Conservation (phyloP, 1,284 basidiomycete genomes). For the Malassezia globosa region DNA sequence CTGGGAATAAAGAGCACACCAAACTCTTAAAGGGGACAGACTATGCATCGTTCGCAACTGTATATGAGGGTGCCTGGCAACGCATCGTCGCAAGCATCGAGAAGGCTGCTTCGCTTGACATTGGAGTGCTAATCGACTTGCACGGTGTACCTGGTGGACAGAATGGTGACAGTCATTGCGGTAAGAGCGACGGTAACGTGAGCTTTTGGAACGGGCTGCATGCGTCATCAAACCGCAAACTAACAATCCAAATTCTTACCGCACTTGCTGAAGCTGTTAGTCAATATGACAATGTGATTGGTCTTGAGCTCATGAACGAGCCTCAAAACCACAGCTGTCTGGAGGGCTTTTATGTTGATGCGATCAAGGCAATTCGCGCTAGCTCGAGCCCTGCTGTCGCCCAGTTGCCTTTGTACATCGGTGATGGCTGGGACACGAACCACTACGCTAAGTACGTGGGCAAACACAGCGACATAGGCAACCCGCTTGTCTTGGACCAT, state of each 20-base stretch:
- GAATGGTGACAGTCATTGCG: slow-evolving; percentile 49
- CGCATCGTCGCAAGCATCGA: slow-evolving; percentile 61
- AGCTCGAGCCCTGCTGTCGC: slow-evolving; percentile 18
- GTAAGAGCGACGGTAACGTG: slow-evolving; percentile 21
- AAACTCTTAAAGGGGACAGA: slow-evolving; percentile 60
- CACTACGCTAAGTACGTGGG: slow-evolving; percentile 57
- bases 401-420: slow-evolving; percentile 53
- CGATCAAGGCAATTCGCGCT: slow-evolving; percentile 54
- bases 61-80: slow-evolving; percentile 64
- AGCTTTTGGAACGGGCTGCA: slow-evolving; percentile 34
- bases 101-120: slow-evolving; percentile 55
- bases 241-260: slow-evolving; percentile 55
- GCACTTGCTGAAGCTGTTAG: slow-evolving; percentile 48
- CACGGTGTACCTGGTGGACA: slow-evolving; percentile 58
- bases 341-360: slow-evolving; percentile 47
- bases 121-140: slow-evolving; percentile 65
- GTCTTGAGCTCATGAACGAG: slow-evolving; percentile 74
- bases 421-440: slow-evolving; percentile 66
- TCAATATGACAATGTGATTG: slow-evolving; percentile 59
- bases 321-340: slow-evolving; percentile 53
- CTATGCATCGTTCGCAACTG: slow-evolving; percentile 55
- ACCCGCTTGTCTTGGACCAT: slow-evolving; percentile 62
- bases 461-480: slow-evolving; percentile 22
- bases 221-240: slow-evolving; percentile 44
- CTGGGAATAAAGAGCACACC: slow-evolving; percentile 57